Percentiles rank a stretch among this genome's conserved stretches.
Evolutionary conservation across 257 asterid genomes (phyloP).

Genomic region (Prunella vulgaris): DNA sequence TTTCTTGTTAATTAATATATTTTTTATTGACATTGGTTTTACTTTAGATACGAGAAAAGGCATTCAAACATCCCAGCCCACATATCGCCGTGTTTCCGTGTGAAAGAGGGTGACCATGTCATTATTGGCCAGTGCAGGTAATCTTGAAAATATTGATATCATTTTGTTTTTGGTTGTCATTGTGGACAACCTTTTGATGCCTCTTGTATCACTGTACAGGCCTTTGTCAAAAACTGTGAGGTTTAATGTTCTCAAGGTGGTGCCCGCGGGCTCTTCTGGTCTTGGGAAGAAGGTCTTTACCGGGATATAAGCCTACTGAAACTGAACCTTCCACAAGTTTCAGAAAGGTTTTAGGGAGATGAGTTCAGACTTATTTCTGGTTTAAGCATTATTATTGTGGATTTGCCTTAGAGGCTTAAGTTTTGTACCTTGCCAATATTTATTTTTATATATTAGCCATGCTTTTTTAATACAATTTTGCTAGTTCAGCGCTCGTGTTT

Average conservation of each 20-base stretch:
- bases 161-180: background rate
- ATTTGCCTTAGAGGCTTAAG: conserved; percentile 10
- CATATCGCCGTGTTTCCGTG: conserved; percentile 61
- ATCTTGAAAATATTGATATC: background rate
- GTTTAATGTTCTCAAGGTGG: conserved; percentile 59
- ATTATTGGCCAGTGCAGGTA: conserved; percentile 68
- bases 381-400: conserved; percentile 1
- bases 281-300: conserved; percentile 60
- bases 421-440: conserved; percentile 13
- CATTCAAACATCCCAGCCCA: conserved; percentile 68
- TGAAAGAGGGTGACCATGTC: conserved; percentile 59
- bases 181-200: background rate
- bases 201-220: conserved; percentile 20
- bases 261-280: conserved; percentile 59
- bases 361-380: conserved; percentile 8
- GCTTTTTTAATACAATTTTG: background rate
- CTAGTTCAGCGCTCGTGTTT: background rate
- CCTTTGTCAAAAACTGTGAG: conserved; percentile 66
- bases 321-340: background rate
- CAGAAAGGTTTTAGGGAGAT: background rate
- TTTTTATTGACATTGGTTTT: background rate
- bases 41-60: conserved; percentile 50
- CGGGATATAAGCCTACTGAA: conserved; percentile 33
- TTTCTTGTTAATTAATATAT: background rate
- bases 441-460: background rate